phyloP scores from a whole-genome alignment of 331 rosid species.

The Telfairia occidentalis region DNA sequence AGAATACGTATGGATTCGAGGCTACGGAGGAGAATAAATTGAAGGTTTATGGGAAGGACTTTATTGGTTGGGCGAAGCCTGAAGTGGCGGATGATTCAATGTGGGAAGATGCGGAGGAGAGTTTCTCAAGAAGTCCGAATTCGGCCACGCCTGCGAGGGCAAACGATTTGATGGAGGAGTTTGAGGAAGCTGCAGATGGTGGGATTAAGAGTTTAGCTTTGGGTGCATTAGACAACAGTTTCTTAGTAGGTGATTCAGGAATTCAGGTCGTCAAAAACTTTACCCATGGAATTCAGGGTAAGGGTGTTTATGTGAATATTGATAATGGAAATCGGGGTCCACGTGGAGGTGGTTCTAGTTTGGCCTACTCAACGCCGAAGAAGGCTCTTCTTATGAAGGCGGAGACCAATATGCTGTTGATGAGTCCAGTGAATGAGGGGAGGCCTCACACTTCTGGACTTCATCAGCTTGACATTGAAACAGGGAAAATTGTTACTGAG shows the following conservation, averaged over 20 bases:
- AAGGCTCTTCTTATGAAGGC: slow-evolving; percentile 90
- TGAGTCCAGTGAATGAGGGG: slow-evolving; percentile 73
- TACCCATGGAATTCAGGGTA: slow-evolving; percentile 78
- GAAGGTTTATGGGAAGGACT: slow-evolving; percentile 87
- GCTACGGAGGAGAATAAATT: slow-evolving; percentile 58
- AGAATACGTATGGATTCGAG: slow-evolving; percentile 58
- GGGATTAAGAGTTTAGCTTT: slow-evolving; percentile 88
- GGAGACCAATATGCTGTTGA: slow-evolving; percentile 89
- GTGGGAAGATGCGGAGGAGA: slow-evolving; percentile 93
- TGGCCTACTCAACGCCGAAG: slow-evolving; percentile 49
- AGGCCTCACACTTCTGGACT: slow-evolving; percentile 70
- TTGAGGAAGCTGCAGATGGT: slow-evolving; percentile 80
- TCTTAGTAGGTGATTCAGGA: slow-evolving; percentile 72
- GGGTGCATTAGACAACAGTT: slow-evolving; percentile 96
- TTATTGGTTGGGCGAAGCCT: slow-evolving; percentile 81
- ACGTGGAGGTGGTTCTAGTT: slow-evolving; percentile 17
- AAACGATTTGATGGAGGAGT: slow-evolving; percentile 67
- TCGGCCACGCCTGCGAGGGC: slow-evolving; percentile 39
- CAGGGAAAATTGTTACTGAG: slow-evolving; percentile 80
- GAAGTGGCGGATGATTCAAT: slow-evolving; percentile 80
- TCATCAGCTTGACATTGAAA: slow-evolving; percentile 89
- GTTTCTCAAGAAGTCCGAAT: slow-evolving; percentile 49
- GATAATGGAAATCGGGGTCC: slow-evolving; percentile 30
- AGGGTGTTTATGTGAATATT: slow-evolving; percentile 74
- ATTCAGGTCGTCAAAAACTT: slow-evolving; percentile 88